Evolutionary conservation across 768 basidiomycete genomes (phyloP), one percentile per base, ranked within the genome.

Genomic region (Postia placenta): DNA sequence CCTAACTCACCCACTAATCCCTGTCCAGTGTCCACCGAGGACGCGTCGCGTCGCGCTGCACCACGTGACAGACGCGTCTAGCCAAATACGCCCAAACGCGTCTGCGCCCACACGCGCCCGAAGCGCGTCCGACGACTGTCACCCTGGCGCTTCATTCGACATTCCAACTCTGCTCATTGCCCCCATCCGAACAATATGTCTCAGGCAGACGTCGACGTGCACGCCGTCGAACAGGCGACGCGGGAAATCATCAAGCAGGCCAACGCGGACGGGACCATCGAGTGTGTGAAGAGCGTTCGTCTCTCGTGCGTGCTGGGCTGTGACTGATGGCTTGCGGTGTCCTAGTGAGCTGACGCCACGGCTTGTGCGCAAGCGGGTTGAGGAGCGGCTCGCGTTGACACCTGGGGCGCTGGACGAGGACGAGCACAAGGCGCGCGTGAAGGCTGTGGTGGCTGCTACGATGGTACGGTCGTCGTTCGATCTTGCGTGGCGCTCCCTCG

Each of bases 351-450:
- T 75, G 20, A 83, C 82, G 1, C 70, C 70, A 14, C 74, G 76
- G 20, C 67, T 73, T 11, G 68, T 85, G 22, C 75, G 83, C 11
- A 61, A 66, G 48, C 57, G 68, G n/a, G 45, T 85, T 1, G 83
- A 83, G 62, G 56, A 65, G 22, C 55, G 68, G 20, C 67, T 81
- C 38, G 49, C 55, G 3, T 60, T 85, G n/a, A 67, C 70, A 7
- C 54, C 64, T 4, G 78, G 75, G 0, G 58, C 66, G 2, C 62
- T 85, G 35, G 71, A 74, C 24, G 56, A 51, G 23, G 59, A 65
- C 17, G 65, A 72, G 42, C 78, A 74, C 63, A 85, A 74, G 58
- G 49, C 55, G 14, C 58, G 67, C 2, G 59, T 87, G 22, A 82
- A 78, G 53, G 51, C 58, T 9, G 70, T 68, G 3, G 70, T 70